phyloP scores from a whole-genome alignment of 1,284 basidiomycete species.

The Tylopilus sp. region DNA sequence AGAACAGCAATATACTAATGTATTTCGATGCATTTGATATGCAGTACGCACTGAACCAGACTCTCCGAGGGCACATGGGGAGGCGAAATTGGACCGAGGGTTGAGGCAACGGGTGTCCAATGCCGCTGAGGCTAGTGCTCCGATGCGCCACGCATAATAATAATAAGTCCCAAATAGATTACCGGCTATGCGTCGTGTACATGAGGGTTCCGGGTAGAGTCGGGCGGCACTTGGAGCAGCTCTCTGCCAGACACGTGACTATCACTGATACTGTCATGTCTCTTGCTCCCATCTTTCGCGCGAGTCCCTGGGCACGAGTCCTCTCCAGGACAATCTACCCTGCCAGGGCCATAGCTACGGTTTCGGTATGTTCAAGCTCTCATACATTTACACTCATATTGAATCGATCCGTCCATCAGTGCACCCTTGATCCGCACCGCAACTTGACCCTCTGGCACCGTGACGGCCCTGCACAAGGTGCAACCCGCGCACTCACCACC shows the following conservation, averaged over 20 bases:
- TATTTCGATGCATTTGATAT: not conserved
- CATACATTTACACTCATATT: not conserved
- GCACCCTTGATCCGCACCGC: slow-evolving; percentile 1
- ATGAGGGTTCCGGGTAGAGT: no score
- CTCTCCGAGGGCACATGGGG: not conserved
- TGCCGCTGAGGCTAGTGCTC: no score
- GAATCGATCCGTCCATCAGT: slow-evolving; percentile 1
- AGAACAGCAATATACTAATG: not conserved
- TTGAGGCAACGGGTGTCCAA: no score
- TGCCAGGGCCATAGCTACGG: no score
- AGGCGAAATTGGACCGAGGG: no score
- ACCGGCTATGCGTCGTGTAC: no score
- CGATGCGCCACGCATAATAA: not conserved
- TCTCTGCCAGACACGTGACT: slow-evolving; percentile 6
- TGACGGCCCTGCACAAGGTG: not conserved
- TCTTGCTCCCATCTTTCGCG: slow-evolving; percentile 1
- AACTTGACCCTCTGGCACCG: slow-evolving; percentile 5
- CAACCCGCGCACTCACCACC: slow-evolving; percentile 5
- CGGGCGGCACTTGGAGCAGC: no score
- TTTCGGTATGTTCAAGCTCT: slow-evolving; percentile 6
- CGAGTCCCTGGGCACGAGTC: not conserved
- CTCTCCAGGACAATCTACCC: not conserved
- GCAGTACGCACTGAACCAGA: slow-evolving; percentile 14
- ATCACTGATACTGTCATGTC: slow-evolving; percentile 9
- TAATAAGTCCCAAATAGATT: no score